These are phyloP conservation scores for Cladophialophora chaetospira DNA, from an alignment of 2,329 filamentous ascomycete species.

Conservation along the genomic window DNA sequence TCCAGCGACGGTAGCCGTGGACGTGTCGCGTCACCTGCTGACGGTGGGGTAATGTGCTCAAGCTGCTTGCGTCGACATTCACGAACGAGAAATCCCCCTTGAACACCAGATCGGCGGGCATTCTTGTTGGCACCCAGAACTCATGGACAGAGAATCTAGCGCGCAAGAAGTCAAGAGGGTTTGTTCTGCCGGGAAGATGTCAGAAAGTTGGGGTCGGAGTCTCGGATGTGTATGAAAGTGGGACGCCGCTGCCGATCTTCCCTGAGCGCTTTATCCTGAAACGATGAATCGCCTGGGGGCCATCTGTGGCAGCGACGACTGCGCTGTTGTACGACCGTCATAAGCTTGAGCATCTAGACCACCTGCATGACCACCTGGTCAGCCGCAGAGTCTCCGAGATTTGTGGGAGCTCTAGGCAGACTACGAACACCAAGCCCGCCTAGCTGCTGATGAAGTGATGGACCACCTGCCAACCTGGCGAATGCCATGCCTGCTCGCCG, in stretches of 20 bases:
- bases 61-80: slow-evolving; percentile 9
- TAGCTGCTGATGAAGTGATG: neutral
- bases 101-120: neutral
- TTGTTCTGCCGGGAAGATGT: neutral
- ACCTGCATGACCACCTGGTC: neutral
- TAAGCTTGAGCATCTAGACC: neutral
- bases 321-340: neutral
- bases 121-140: neutral
- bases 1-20: slow-evolving; percentile 12
- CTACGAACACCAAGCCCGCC: neutral
- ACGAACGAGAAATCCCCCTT: slow-evolving; percentile 10
- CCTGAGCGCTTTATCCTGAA: neutral
- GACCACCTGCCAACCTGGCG: neutral
- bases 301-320: neutral
- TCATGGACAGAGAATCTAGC: neutral
- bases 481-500: neutral
- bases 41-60: slow-evolving; percentile 4
- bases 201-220: neutral
- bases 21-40: slow-evolving; percentile 6
- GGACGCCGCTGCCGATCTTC: neutral
- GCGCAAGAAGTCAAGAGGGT: neutral
- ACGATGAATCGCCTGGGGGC: neutral
- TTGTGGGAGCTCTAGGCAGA: neutral
- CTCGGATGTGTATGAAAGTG: neutral
- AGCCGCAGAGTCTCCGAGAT: neutral